Conservation (phyloP, 1,284 basidiomycete genomes). For the Pyrrhoderma noxium region DNA sequence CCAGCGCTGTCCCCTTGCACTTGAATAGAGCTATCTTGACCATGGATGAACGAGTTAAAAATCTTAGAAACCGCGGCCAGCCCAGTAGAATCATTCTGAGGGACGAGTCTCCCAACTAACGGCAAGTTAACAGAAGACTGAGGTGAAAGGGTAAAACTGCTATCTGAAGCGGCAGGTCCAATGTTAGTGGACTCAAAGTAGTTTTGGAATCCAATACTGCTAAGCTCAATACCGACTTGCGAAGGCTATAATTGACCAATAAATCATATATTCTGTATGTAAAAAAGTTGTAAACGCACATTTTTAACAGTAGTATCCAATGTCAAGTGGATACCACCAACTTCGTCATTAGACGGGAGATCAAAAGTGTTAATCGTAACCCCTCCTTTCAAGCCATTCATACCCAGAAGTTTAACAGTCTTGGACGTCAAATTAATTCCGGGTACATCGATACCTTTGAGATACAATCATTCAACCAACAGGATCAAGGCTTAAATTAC, state of each 20-base stretch:
- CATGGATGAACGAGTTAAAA: slow-evolving; percentile 72
- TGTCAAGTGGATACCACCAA: slow-evolving; percentile 68
- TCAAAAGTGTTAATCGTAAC: slow-evolving; percentile 68
- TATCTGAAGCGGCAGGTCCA: slow-evolving; percentile 48
- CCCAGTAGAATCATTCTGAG: slow-evolving; percentile 47
- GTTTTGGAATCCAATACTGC: slow-evolving; percentile 56
- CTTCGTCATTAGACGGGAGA: slow-evolving; percentile 64
- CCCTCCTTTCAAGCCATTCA: slow-evolving; percentile 60
- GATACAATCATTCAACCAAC: slow-evolving; percentile 5
- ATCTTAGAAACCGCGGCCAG: slow-evolving; percentile 56
- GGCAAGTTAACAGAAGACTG: slow-evolving; percentile 47
- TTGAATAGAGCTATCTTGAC: slow-evolving; percentile 51
- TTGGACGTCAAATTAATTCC: slow-evolving; percentile 51
- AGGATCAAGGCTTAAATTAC: neutral
- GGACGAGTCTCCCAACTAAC: slow-evolving; percentile 58
- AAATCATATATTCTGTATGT: neutral
- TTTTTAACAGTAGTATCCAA: slow-evolving; percentile 58
- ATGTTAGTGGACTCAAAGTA: slow-evolving; percentile 49
- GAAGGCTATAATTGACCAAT: slow-evolving; percentile 43
- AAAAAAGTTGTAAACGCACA: slow-evolving; percentile 30
- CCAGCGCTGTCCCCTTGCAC: slow-evolving; percentile 63
- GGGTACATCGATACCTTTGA: slow-evolving; percentile 47
- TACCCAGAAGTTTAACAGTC: slow-evolving; percentile 62
- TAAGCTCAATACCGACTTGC: slow-evolving; percentile 68
- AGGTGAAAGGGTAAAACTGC: slow-evolving; percentile 50